Evolutionary conservation across 1,284 basidiomycete genomes (phyloP), one percentile per base, ranked within the genome.

Genomic region (Tremellales sp.): DNA sequence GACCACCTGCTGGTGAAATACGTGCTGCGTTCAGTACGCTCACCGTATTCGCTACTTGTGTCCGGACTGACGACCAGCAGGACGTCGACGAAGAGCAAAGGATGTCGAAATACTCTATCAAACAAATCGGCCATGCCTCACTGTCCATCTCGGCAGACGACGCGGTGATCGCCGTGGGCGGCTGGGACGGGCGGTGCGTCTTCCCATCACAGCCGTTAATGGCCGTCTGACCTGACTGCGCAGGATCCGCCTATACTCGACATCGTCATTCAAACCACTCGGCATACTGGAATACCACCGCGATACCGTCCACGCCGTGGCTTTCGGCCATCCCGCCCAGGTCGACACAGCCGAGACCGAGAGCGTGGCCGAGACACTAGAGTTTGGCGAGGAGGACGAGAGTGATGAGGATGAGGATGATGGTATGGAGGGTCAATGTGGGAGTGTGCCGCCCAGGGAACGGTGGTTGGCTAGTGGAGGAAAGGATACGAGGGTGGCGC

Each of bases 101-200:
- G 6, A 50, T 61, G 28, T 41, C 41, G 22, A 51, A 52, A 7
- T 62, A 58, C 46, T 58, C 60, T 18, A 89, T 82, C n/a, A 89
- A 84, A 58, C 78, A 87, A 53, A 81, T 86, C 1, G 88, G 90
- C 1, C 88, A 90, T 58, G 77, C 79, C 0, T 78, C 81, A 4
- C 70, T 92, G 21, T 77, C 82, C 1, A 79, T 92, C n/a, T 81
- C 81, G n/a, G 76, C 81, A 31, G 82, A 86, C 58, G 86, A 82
- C 0, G 77, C 78, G 24, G 80, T 92, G 0, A 86, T 87, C 54
- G 87, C 86, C 0, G 74, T 89, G 1, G 89, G 85, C 3, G 86
- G 88, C 1, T 93, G 90, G 90, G 89, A 93, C 56, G 89, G 90
- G 27, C 81, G 77, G 89, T 89, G 56, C 60, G 83, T 71, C 6